A percentile compares a stretch with the other conserved stretches of the same genome.
Conservation (phyloP, 371 early-diverging fungal genomes). For the Umbelopsis sp. region DNA sequence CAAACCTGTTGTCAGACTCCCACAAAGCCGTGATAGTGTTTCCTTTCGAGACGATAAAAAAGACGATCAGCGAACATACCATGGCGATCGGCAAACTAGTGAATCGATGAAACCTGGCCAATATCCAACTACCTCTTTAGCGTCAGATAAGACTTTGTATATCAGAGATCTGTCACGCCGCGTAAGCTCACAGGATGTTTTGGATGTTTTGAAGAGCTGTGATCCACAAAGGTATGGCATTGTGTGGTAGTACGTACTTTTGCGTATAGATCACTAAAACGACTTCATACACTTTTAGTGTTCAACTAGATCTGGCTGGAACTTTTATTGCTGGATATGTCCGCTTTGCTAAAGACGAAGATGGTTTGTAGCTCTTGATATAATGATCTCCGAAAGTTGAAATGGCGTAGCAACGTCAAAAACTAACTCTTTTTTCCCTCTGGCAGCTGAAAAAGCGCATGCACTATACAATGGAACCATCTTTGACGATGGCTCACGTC, state of each 20-base stretch:
- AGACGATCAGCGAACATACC: not conserved
- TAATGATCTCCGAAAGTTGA: not conserved
- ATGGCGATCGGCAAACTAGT: not conserved
- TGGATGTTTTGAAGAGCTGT: not conserved
- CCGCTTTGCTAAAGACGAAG: not conserved
- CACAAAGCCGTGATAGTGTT: constrained; percentile 4
- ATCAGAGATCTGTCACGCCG: constrained; percentile 8
- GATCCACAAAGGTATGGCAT: constrained; percentile 6
- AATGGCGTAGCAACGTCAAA: not conserved
- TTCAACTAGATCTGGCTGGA: not conserved
- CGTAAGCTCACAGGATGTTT: not conserved
- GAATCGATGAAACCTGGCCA: constrained; percentile 12
- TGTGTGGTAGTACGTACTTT: not conserved
- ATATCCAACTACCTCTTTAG: not conserved
- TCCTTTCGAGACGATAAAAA: constrained; percentile 3
- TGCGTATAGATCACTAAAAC: not conserved
- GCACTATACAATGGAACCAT: constrained; percentile 4
- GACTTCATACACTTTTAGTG: not conserved
- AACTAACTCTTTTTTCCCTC: not conserved
- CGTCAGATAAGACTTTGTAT: constrained; percentile 12
- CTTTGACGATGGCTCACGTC: constrained; percentile 6
- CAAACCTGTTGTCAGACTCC: constrained; percentile 16
- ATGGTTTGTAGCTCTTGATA: not conserved
- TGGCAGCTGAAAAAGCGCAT: not conserved
- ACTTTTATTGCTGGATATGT: not conserved